Base-by-base conservation (phyloP, 306 rosid genomes). In the Betula pendula region DNA sequence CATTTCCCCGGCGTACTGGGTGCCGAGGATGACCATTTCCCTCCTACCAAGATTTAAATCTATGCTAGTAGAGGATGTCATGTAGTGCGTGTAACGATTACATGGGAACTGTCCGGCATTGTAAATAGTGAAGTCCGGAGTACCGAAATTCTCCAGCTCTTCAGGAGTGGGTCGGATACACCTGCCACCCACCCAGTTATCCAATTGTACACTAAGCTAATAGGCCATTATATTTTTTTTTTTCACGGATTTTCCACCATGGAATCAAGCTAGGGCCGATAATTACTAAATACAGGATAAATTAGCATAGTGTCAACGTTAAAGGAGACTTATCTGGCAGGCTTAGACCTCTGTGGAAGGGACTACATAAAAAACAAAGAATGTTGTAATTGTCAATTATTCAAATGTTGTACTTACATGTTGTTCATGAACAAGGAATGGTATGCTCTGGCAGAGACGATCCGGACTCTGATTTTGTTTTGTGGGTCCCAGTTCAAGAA, bases 1-100 rank as follows among this genome's bases (percentile, higher is more conserved):
- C 98, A 91, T 94, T 84, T 94, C 98, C 85, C 98, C 98, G 70
- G 98, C 98, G 44, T 94, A 94, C 24, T 94, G 98, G 0, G 98
- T 94, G 81, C 98, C 98, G 78, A 94, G 93, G 83, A 94, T 94
- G 82, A 91, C 94, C 98, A 94, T 94, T 89, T 94, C 98, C 81
- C 85, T 88, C 79, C 98, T 90, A 80, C 87, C 83, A 71, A 94
- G 98, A 78, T 91, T 91, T 71, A 94, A 81, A 77, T 94, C 98
- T 75, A 94, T 75, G 88, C 96, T 91, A 68, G 98, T 94, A 14
- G 98, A 94, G 73, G 98, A 94, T 59, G 98, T 91, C 98, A 94
- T 94, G 94, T 90, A 88, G 90, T 89, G 97, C 38, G 97, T 94
- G 71, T 83, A 94, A 82, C 97, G 98, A 74, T 94, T 94, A 83